Conservation (phyloP, 75 land plant genomes). For the Selaginella tamariscina region DNA sequence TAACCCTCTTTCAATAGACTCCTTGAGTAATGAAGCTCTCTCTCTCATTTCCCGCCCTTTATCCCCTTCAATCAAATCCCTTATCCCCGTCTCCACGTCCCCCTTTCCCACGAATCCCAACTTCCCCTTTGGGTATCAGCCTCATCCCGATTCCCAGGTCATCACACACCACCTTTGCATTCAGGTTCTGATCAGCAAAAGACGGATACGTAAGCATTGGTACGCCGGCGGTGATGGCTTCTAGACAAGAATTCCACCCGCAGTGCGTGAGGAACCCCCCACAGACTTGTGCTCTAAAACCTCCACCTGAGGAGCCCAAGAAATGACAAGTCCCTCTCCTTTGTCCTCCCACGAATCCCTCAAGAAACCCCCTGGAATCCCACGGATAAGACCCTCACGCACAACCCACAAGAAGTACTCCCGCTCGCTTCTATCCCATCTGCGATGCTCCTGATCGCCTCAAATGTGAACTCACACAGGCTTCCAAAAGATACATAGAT, state of each 20-base stretch:
- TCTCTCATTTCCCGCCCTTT: background rate
- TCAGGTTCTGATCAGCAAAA: background rate
- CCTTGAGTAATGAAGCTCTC: no score
- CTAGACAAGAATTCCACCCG: constrained; percentile 9
- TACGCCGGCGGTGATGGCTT: background rate
- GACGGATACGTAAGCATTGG: constrained; percentile 2
- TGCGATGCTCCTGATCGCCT: background rate
- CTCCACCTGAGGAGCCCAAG: background rate
- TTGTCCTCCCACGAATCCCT: background rate
- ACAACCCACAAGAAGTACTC: constrained; percentile 7
- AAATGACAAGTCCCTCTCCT: constrained; percentile 5
- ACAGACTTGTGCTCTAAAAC: background rate
- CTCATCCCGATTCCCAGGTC: background rate
- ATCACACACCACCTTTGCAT: background rate
- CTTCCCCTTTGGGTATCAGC: background rate
- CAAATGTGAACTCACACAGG: background rate
- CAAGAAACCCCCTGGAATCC: background rate
- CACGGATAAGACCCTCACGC: background rate
- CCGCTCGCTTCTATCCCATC: constrained; percentile 2
- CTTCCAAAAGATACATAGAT: constrained; percentile 5
- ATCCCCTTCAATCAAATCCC: background rate
- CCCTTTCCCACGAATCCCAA: background rate
- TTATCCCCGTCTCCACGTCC: background rate
- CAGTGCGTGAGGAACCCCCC: constrained; percentile 7
- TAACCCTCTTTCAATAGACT: no score